Percentiles rank a stretch among this genome's conserved stretches.
Evolutionary conservation across 2,329 filamentous ascomycete species (phyloP).

Genomic region (Cercospora sojina): DNA sequence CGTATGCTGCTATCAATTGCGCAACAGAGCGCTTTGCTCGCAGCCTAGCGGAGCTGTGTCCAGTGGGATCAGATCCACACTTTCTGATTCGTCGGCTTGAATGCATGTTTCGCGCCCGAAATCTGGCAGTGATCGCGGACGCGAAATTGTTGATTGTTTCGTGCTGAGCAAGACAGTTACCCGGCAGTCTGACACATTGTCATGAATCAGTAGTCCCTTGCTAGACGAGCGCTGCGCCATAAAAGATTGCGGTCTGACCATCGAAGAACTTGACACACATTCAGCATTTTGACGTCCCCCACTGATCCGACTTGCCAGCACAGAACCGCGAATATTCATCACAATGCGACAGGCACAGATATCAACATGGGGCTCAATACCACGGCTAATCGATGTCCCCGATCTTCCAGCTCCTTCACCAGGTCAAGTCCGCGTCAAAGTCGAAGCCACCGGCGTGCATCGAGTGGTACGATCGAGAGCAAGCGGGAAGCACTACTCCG

Average conservation of each 20-base stretch:
- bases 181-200: not conserved
- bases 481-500: slow-evolving; percentile 56
- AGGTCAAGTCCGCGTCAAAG: slow-evolving; percentile 50
- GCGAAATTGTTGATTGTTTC: not conserved
- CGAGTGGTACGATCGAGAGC: slow-evolving; percentile 56
- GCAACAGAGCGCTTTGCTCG: not conserved
- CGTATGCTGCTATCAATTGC: not conserved
- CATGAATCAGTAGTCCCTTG: not conserved
- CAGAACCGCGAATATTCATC: not conserved
- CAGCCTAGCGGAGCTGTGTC: not conserved
- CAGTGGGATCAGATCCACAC: not conserved
- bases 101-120: not conserved
- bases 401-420: slow-evolving; percentile 36
- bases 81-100: not conserved
- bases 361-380: slow-evolving; percentile 42
- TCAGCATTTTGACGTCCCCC: not conserved
- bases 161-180: not conserved
- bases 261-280: not conserved
- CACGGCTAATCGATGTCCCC: slow-evolving; percentile 35
- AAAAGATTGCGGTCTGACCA: not conserved
- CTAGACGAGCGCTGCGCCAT: not conserved
- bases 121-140: not conserved
- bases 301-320: not conserved
- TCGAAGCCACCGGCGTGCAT: slow-evolving; percentile 55
- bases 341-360: slow-evolving; percentile 45